These are phyloP conservation scores for Glarea lozoyensis DNA, from an alignment of 495 filamentous ascomycete species.

Conservation along the genomic window DNA sequence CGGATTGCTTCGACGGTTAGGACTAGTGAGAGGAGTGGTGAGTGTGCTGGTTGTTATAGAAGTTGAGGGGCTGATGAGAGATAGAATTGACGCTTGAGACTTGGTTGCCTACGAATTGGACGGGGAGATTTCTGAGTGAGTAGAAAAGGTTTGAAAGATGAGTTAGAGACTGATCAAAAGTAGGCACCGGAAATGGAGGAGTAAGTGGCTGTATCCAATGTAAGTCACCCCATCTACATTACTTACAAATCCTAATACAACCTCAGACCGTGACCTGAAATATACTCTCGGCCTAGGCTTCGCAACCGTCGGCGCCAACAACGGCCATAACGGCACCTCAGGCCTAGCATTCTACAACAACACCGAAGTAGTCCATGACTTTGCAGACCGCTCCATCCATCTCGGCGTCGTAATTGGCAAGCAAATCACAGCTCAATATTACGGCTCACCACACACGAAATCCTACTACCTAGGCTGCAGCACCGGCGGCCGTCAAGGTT, in stretches of 20 bases:
- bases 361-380: slow-evolving; percentile 21
- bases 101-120: slow-evolving; percentile 41
- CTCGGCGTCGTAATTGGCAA: slow-evolving; percentile 37
- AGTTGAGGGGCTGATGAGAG: neutral
- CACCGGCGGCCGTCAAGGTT: slow-evolving; percentile 49
- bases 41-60: neutral
- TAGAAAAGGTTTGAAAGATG: neutral
- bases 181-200: slow-evolving; percentile 16
- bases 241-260: neutral
- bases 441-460: slow-evolving; percentile 30
- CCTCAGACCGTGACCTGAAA: slow-evolving; percentile 8
- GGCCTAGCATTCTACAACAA: slow-evolving; percentile 24
- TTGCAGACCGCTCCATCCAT: slow-evolving; percentile 27
- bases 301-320: slow-evolving; percentile 47
- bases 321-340: slow-evolving; percentile 46
- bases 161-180: neutral
- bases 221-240: neutral
- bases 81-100: slow-evolving; percentile 43
- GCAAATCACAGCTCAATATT: slow-evolving; percentile 31
- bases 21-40: slow-evolving; percentile 38
- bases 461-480: slow-evolving; percentile 51
- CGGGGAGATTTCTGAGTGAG: slow-evolving; percentile 14
- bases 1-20: slow-evolving; percentile 46
- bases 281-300: slow-evolving; percentile 37
- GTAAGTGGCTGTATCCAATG: slow-evolving; percentile 16